These are phyloP conservation scores for Desmodesmus armatus DNA, from an alignment of 139 green algal species.

Conservation along the genomic window DNA sequence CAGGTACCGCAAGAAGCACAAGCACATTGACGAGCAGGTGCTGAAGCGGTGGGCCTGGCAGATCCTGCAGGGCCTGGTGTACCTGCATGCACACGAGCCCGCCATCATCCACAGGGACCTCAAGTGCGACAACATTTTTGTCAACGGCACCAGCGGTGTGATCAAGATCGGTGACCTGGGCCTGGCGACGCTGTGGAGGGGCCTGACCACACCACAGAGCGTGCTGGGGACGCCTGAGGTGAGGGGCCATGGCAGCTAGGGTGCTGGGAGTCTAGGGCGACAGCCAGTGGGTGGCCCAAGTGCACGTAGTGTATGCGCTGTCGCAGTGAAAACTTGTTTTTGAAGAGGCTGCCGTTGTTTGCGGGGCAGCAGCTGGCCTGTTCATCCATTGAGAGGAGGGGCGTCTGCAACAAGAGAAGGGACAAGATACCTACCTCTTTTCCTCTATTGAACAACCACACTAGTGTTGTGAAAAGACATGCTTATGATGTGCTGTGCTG, in stretches of 20 bases:
- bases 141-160: constrained; percentile 93
- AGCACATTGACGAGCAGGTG: constrained; percentile 90
- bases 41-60: constrained; percentile 97
- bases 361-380: no score
- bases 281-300: no score
- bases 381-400: no score
- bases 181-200: constrained; percentile 93
- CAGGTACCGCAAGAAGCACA: constrained; percentile 96
- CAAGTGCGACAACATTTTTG: constrained; percentile 97
- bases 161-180: constrained; percentile 99
- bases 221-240: constrained; percentile 79
- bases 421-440: no score
- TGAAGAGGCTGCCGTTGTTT: no score
- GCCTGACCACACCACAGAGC: constrained; percentile 88
- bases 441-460: neutral
- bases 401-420: no score
- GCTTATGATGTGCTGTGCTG: neutral
- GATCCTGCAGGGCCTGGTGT: constrained; percentile 97
- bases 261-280: no score
- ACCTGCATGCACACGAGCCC: constrained; percentile 93
- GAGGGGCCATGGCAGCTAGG: no score
- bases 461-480: neutral
- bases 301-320: no score
- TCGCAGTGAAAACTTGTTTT: no score
- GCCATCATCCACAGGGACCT: constrained; percentile 93